Base-by-base conservation (phyloP, 1,139 yeast genomes). In the Pichia sp. region DNA sequence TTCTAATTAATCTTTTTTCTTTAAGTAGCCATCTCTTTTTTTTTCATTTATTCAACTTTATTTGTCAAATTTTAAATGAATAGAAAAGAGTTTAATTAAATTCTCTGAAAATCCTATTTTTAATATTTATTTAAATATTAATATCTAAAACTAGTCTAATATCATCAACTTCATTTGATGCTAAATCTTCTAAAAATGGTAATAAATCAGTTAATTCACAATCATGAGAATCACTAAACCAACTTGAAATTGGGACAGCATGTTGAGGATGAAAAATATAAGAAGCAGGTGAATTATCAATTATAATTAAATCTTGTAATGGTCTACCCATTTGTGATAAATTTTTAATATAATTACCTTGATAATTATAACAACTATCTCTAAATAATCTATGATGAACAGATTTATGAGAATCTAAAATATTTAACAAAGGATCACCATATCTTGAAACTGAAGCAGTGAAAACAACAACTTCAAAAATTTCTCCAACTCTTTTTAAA, bases 151-250 rank as follows among this genome's bases (percentile, higher is more conserved):
- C 94, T 53, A 82, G 66, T 35, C 89, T 80, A 39, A 90, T 94
- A 65, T 90, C 96, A 54, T 82, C 83, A 41, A 89, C 96, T 51
- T 72, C 71, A 20, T 69, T 58, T 53, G 72, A 64, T 8, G 96
- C 77, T 51, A 92, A 69, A 63, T 92, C 98, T 63, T 87, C 87
- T 57, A 92, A 73, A 54, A 94, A 81, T 16, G 98, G 98, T 49
- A 94, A 70, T 66, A 92, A 78, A 66, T 92, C 98, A 52, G 87
- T 67, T 56, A 92, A 73, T 70, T 92, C 99, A 61, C 90, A 90
- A 64, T 92, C 99, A 63, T 92, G 98, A 35, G 94, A 82, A 67
- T 92, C 99, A 56, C 96, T 87, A 70, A 94, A 92, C 99, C 99
- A 92, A 63, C 94, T 82, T 52, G 96, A 87, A 30, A 92, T 87